Conservation (phyloP, 805 yeast genomes). For the Hanseniaspora osmophila region DNA sequence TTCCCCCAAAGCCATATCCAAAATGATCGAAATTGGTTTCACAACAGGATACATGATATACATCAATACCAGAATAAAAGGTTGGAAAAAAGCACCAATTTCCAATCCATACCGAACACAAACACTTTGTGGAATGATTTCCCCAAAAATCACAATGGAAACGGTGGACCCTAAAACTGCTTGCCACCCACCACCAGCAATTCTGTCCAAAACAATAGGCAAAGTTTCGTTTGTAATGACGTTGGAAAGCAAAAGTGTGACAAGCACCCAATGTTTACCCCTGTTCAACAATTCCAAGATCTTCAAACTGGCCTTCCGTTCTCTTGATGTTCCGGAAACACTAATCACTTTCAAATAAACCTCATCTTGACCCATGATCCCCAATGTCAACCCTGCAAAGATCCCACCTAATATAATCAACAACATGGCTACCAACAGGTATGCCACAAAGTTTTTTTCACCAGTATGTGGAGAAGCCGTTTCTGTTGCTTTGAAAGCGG, state of each 20-base stretch:
- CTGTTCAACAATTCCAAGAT: constrained; percentile 52
- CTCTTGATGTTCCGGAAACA: constrained; percentile 64
- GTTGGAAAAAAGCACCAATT: constrained; percentile 81
- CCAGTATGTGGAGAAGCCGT: not conserved
- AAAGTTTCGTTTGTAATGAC: constrained; percentile 89
- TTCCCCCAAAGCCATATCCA: constrained; percentile 79
- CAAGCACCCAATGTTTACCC: constrained; percentile 95
- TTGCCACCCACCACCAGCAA: constrained; percentile 94
- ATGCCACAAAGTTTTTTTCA: constrained; percentile 3
- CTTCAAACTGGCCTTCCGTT: constrained; percentile 51
- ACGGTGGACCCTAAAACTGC: constrained; percentile 92
- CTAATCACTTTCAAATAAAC: constrained; percentile 83
- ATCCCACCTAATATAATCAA: constrained; percentile 59
- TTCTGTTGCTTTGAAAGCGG: not conserved
- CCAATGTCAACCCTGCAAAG: constrained; percentile 90
- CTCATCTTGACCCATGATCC: constrained; percentile 96
- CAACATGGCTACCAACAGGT: constrained; percentile 1
- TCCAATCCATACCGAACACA: constrained; percentile 88
- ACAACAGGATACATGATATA: constrained; percentile 85
- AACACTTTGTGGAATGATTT: constrained; percentile 85
- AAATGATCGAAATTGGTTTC: constrained; percentile 69
- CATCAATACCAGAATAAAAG: constrained; percentile 76
- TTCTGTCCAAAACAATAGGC: constrained; percentile 84
- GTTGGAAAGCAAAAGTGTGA: constrained; percentile 69
- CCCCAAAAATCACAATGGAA: constrained; percentile 87